Evolutionary conservation across 306 rosid species (phyloP).

Genomic region (Vigna radiata): DNA sequence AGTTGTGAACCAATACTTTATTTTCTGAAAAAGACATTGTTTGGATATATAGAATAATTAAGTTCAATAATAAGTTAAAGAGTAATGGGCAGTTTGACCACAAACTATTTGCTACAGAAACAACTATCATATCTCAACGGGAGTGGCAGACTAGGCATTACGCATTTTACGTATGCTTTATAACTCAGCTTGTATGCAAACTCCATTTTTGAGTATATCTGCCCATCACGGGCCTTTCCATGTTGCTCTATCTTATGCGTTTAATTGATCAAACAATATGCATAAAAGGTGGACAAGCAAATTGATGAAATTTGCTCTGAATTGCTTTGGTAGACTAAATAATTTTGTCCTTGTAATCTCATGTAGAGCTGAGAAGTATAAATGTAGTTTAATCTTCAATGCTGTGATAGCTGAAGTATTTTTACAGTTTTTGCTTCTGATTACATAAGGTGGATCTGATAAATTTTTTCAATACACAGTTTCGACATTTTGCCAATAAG

Average conservation of each 20-base stretch:
- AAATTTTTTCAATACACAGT: slow-evolving; percentile 60
- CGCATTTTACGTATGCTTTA: too few relatives aligned
- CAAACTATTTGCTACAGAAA: not conserved
- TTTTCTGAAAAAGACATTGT: not conserved
- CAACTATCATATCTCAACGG: not conserved
- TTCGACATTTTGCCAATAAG: slow-evolving; percentile 96
- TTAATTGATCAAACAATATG: not conserved
- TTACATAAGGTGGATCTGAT: slow-evolving; percentile 24
- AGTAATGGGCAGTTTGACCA: not conserved
- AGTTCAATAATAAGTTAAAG: not conserved
- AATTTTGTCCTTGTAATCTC: slow-evolving; percentile 8
- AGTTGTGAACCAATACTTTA: not conserved
- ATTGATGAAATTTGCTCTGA: slow-evolving; percentile 12
- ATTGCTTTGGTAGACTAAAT: not conserved
- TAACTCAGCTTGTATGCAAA: too few relatives aligned
- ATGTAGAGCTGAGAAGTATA: not conserved
- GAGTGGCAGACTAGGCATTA: not conserved
- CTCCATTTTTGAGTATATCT: too few relatives aligned
- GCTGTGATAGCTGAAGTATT: slow-evolving; percentile 3
- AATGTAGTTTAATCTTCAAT: not conserved
- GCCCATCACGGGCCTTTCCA: not conserved
- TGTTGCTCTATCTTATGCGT: not conserved
- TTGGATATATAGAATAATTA: not conserved
- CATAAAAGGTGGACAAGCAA: not conserved
- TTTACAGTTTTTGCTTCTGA: not conserved